Conservation (phyloP, 2,329 filamentous ascomycete genomes). For the Thielaviopsis ethacetica region DNA sequence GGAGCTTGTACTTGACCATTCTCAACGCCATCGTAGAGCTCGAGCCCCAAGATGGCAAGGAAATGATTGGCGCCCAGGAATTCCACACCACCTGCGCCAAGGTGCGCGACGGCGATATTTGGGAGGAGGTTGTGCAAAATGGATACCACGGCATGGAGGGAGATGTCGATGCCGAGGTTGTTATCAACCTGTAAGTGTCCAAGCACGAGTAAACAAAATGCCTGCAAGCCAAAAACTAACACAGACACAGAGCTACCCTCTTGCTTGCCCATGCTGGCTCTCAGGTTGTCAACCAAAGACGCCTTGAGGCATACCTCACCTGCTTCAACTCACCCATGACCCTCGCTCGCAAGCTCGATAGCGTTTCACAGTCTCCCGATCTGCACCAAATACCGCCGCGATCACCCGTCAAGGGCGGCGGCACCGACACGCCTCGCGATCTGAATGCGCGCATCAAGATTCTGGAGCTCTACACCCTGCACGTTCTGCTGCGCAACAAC, state of each 20-base stretch:
- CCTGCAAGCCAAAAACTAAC: background rate
- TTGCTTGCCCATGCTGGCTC: conserved; percentile 77
- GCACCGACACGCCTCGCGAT: conserved; percentile 69
- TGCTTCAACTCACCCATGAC: conserved; percentile 48
- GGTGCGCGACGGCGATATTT: conserved; percentile 79
- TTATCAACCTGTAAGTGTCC: conserved; percentile 59
- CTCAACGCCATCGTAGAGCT: conserved; percentile 83
- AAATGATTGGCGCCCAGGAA: conserved; percentile 66
- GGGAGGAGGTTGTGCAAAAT: conserved; percentile 78
- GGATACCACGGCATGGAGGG: conserved; percentile 82
- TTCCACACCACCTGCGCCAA: conserved; percentile 72
- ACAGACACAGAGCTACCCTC: conserved; percentile 54
- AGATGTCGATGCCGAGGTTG: conserved; percentile 85
- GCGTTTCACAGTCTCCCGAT: conserved; percentile 22
- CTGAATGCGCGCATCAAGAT: conserved; percentile 77
- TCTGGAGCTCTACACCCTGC: conserved; percentile 85
- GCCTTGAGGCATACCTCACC: conserved; percentile 74
- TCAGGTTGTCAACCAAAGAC: conserved; percentile 70
- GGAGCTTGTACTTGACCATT: conserved; percentile 91
- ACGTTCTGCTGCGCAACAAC: conserved; percentile 81
- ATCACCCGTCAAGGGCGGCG: conserved; percentile 37
- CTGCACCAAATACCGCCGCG: conserved; percentile 24
- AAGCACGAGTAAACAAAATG: background rate
- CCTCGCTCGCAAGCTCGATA: conserved; percentile 45
- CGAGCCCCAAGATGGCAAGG: conserved; percentile 77